phyloP scores from a whole-genome alignment of 129 eudicot genomes.

The Flaveria robusta region DNA sequence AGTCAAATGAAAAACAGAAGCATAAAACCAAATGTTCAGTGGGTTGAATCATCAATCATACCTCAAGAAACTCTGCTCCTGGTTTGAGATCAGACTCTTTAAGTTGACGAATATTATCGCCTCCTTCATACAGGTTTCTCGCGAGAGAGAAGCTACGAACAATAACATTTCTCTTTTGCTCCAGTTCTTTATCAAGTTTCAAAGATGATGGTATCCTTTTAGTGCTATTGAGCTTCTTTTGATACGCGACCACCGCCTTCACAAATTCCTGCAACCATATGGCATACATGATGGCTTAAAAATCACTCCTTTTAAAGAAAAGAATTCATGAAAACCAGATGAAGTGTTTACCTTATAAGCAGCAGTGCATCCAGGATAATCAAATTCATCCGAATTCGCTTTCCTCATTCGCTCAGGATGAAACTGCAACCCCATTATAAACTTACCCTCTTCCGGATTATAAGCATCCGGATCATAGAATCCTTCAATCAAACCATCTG shows the following conservation, averaged over 20 bases:
- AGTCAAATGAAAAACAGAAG: background rate
- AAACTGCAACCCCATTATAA: slow-evolving; percentile 95
- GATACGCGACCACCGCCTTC: slow-evolving; percentile 81
- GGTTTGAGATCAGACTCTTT: slow-evolving; percentile 68
- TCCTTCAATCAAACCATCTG: slow-evolving; percentile 90
- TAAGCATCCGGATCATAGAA: slow-evolving; percentile 89
- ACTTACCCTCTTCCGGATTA: slow-evolving; percentile 92
- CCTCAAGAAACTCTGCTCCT: slow-evolving; percentile 91
- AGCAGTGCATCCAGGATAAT: slow-evolving; percentile 88
- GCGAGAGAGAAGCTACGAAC: slow-evolving; percentile 79
- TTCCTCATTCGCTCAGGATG: slow-evolving; percentile 94
- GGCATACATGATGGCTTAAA: background rate
- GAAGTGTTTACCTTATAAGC: slow-evolving; percentile 68
- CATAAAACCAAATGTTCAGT: background rate
- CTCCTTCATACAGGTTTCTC: slow-evolving; percentile 54
- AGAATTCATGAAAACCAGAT: background rate
- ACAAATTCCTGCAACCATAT: slow-evolving; percentile 66
- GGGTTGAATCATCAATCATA: slow-evolving; percentile 28
- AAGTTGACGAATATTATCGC: slow-evolving; percentile 36
- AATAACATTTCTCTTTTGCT: slow-evolving; percentile 59
- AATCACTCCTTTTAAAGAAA: background rate
- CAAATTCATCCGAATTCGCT: slow-evolving; percentile 63
- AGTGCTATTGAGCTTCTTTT: slow-evolving; percentile 55
- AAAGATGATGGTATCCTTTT: slow-evolving; percentile 43
- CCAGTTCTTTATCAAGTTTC: slow-evolving; percentile 67